These are phyloP conservation scores for Dactylellina haptotyla DNA, from an alignment of 2,329 filamentous ascomycete species.

Conservation along the genomic window DNA sequence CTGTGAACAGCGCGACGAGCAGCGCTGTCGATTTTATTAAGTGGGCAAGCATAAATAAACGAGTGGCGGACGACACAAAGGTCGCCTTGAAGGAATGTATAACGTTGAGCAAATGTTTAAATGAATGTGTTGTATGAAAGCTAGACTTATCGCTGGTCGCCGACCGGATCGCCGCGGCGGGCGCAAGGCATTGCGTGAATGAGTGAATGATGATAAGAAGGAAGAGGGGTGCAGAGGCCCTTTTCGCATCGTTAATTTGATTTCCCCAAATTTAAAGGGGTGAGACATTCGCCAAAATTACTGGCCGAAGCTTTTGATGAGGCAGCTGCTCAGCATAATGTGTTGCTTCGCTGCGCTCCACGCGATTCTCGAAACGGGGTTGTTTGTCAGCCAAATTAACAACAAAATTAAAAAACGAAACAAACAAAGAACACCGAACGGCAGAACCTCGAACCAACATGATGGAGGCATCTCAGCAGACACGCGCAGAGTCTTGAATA, in stretches of 20 bases:
- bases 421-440: too few species aligned
- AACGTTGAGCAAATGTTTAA: neutral
- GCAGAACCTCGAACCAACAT: too few species aligned
- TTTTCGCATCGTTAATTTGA: constrained; percentile 1
- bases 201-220: neutral
- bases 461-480: too few species aligned
- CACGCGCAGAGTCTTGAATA: too few species aligned
- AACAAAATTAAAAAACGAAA: too few species aligned
- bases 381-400: too few species aligned
- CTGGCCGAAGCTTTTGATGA: too few species aligned
- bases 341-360: too few species aligned
- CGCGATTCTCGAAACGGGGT: too few species aligned
- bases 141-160: neutral
- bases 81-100: neutral
- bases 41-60: constrained; percentile 1
- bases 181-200: constrained; percentile 8
- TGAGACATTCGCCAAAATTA: too few species aligned
- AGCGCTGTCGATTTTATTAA: constrained; percentile 1
- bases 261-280: too few species aligned
- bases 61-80: neutral
- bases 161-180: constrained; percentile 8
- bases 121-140: constrained; percentile 4
- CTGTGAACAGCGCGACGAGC: neutral
- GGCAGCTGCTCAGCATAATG: too few species aligned
- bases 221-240: neutral